phyloP scores from a whole-genome alignment of 108 stramenopile species.

The Skeletonema grethae region DNA sequence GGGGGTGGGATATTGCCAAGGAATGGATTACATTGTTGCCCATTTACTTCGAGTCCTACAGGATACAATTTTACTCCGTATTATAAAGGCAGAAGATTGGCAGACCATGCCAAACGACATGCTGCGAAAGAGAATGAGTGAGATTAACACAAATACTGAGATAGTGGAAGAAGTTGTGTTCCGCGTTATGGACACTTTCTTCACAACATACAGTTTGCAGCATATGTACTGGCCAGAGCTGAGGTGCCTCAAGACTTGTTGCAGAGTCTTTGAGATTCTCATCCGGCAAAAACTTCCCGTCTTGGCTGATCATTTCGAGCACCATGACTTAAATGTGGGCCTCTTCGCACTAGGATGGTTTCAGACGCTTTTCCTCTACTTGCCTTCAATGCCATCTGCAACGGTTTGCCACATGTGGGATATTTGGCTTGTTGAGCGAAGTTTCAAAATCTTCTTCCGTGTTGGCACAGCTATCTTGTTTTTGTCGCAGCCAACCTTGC shows the following conservation, averaged over 20 bases:
- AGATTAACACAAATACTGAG: constrained; percentile 42
- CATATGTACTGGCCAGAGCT: constrained; percentile 92
- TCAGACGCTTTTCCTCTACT: constrained; percentile 87
- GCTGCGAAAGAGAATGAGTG: constrained; percentile 42
- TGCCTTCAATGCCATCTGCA: constrained; percentile 91
- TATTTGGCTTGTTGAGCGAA: constrained; percentile 90
- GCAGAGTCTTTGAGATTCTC: constrained; percentile 82
- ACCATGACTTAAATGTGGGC: constrained; percentile 88
- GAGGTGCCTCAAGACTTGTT: constrained; percentile 83
- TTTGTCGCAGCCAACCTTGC: constrained; percentile 82
- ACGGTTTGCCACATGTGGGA: constrained; percentile 94
- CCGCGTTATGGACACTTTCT: constrained; percentile 80
- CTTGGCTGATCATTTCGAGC: constrained; percentile 89
- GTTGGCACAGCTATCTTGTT: constrained; percentile 90
- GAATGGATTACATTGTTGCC: constrained; percentile 91
- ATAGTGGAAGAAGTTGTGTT: constrained; percentile 84
- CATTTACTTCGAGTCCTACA: constrained; percentile 86
- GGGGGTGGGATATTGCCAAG: constrained; percentile 89
- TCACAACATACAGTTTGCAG: constrained; percentile 77
- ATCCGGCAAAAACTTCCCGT: constrained; percentile 86
- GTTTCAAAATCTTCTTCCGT: constrained; percentile 90
- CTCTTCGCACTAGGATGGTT: constrained; percentile 92
- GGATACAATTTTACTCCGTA: constrained; percentile 78
- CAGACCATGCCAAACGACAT: constrained; percentile 39
- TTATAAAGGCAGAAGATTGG: constrained; percentile 32